Percentiles rank a stretch among this genome's conserved stretches.
Evolutionary conservation across 352 stramenopile genomes (phyloP).

Genomic region (Phytophthora syringae): DNA sequence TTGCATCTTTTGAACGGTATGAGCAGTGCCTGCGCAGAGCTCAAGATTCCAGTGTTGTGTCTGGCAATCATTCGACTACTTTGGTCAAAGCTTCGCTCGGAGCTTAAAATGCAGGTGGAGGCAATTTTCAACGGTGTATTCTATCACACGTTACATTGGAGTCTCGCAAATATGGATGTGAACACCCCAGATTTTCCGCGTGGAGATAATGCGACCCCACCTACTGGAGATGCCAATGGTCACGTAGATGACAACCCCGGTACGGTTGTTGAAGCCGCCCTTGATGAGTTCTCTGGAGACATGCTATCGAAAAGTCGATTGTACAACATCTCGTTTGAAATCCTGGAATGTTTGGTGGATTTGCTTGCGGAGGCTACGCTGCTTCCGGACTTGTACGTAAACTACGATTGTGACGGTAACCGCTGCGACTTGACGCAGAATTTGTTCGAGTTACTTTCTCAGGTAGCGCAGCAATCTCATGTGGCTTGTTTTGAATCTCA

Average conservation of each 20-base stretch:
- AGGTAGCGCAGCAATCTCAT: slow-evolving; percentile 71
- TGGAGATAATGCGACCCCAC: slow-evolving; percentile 32
- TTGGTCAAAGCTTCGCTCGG: slow-evolving; percentile 74
- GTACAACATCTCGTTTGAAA: slow-evolving; percentile 74
- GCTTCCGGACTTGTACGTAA: slow-evolving; percentile 97
- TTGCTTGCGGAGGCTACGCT: slow-evolving; percentile 95
- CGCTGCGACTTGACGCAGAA: slow-evolving; percentile 92
- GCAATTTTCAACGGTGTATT: slow-evolving; percentile 78
- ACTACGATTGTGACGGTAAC: slow-evolving; percentile 99
- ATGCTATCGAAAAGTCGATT: slow-evolving; percentile 57
- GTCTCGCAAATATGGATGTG: slow-evolving; percentile 65
- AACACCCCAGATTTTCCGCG: slow-evolving; percentile 65
- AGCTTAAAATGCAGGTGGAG: slow-evolving; percentile 86
- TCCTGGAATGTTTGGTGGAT: slow-evolving; percentile 94
- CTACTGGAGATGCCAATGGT: background rate
- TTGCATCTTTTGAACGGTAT: slow-evolving; percentile 4
- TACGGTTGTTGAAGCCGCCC: slow-evolving; percentile 51
- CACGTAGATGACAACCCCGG: slow-evolving; percentile 21
- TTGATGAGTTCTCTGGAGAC: slow-evolving; percentile 72
- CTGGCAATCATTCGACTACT: slow-evolving; percentile 71
- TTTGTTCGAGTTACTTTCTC: slow-evolving; percentile 95
- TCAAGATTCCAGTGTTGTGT: slow-evolving; percentile 63
- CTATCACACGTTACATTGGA: slow-evolving; percentile 74
- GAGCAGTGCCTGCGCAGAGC: slow-evolving; percentile 52
- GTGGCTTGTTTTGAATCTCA: slow-evolving; percentile 70